These are phyloP conservation scores for Leccinum sublutescens DNA, from an alignment of 768 basidiomycete genomes.

Conservation along the genomic window DNA sequence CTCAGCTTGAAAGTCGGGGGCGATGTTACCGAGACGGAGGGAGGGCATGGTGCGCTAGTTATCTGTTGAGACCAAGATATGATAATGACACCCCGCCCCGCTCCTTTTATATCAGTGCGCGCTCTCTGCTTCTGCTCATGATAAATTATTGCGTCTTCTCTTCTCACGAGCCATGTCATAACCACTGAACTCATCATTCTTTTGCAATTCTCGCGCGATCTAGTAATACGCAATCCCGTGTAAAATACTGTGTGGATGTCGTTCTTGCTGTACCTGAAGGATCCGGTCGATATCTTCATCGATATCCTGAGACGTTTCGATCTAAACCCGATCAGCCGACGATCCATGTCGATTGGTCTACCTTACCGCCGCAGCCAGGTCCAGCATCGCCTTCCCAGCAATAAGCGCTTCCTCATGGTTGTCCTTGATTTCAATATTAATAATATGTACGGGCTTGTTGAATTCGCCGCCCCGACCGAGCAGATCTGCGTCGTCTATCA, in stretches of 20 bases:
- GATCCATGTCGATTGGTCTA: neutral
- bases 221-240: slow-evolving; percentile 93
- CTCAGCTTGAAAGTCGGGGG: slow-evolving; percentile 89
- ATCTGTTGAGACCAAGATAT: neutral
- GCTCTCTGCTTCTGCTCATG: slow-evolving; percentile 12
- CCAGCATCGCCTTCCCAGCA: slow-evolving; percentile 93
- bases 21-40: slow-evolving; percentile 82
- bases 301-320: slow-evolving; percentile 81
- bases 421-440: slow-evolving; percentile 98
- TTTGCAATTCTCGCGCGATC: slow-evolving; percentile 23
- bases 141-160: slow-evolving; percentile 51
- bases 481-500: slow-evolving; percentile 56
- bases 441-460: slow-evolving; percentile 91
- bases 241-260: slow-evolving; percentile 87
- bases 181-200: neutral
- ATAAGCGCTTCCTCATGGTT: slow-evolving; percentile 98
- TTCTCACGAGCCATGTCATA: slow-evolving; percentile 54
- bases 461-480: slow-evolving; percentile 85
- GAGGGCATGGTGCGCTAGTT: slow-evolving; percentile 36
- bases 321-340: slow-evolving; percentile 45
- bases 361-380: slow-evolving; percentile 85
- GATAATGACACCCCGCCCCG: slow-evolving; percentile 1
- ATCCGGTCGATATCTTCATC: slow-evolving; percentile 91
- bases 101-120: slow-evolving; percentile 8
- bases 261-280: slow-evolving; percentile 79